Conservation (phyloP, 2,329 filamentous ascomycete genomes). For the Annulohypoxylon truncatum region DNA sequence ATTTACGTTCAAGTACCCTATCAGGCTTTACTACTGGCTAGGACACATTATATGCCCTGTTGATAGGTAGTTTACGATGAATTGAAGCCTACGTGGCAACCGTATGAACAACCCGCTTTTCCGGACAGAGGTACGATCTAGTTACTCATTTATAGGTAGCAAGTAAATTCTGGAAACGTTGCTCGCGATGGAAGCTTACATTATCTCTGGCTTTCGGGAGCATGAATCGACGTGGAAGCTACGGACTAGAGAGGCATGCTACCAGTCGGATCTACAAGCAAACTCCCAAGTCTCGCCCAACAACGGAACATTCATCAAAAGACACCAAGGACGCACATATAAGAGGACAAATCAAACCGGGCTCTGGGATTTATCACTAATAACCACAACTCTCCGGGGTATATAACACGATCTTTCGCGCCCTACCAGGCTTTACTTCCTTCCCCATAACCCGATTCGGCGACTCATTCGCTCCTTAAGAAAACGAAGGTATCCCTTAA, state of each 20-base stretch:
- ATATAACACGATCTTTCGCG: conserved; percentile 8
- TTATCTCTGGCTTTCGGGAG: too few species aligned
- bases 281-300: too few species aligned
- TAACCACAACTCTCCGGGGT: conserved; percentile 21
- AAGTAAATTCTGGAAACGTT: too few species aligned
- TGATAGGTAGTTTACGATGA: not conserved
- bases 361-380: not conserved
- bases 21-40: not conserved
- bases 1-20: not conserved
- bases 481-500: not conserved
- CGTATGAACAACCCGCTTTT: too few species aligned
- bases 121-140: too few species aligned
- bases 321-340: not conserved
- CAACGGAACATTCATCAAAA: not conserved
- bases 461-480: not conserved
- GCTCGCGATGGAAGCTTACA: too few species aligned
- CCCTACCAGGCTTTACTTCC: not conserved
- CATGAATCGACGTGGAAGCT: too few species aligned
- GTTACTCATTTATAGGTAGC: too few species aligned
- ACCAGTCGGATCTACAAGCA: not conserved
- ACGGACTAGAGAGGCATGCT: not conserved
- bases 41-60: not conserved
- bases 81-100: too few species aligned
- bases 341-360: not conserved
- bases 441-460: not conserved